These are phyloP conservation scores for Schwanniomyces occidentalis DNA, from an alignment of 805 yeast species.

Conservation along the genomic window DNA sequence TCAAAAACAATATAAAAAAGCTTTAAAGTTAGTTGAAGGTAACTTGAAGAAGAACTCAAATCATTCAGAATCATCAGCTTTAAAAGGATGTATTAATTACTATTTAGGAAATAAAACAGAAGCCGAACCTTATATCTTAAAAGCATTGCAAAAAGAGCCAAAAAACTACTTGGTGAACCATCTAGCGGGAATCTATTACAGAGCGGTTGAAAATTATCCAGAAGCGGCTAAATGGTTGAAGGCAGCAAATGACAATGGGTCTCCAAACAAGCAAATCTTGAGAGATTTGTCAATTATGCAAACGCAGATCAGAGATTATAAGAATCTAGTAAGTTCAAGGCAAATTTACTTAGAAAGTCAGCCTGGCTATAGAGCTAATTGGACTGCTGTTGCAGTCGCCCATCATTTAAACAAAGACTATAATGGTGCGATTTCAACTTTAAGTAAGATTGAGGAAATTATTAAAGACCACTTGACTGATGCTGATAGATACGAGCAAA, in stretches of 20 bases:
- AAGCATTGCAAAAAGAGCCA: constrained; percentile 61
- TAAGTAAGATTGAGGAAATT: constrained; percentile 72
- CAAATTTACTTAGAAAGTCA: constrained; percentile 66
- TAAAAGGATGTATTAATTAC: constrained; percentile 74
- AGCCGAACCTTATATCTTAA: constrained; percentile 58
- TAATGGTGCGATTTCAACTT: constrained; percentile 67
- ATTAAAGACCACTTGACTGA: constrained; percentile 68
- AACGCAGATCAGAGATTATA: constrained; percentile 75
- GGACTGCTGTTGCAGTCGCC: constrained; percentile 88
- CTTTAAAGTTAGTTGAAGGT: constrained; percentile 72
- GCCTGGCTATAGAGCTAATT: constrained; percentile 84
- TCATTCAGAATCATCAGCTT: constrained; percentile 79
- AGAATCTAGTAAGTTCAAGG: constrained; percentile 61
- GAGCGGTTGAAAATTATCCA: constrained; percentile 64
- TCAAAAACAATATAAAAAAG: constrained; percentile 80
- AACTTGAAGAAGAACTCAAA: constrained; percentile 72
- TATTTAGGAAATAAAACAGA: constrained; percentile 61
- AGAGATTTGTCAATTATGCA: constrained; percentile 82
- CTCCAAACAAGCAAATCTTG: constrained; percentile 73
- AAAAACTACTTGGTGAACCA: constrained; percentile 76
- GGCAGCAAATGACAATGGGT: constrained; percentile 73
- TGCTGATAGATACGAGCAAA: constrained; percentile 71
- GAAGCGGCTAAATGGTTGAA: constrained; percentile 80
- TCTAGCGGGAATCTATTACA: constrained; percentile 79
- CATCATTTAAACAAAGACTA: constrained; percentile 72